A percentile compares a stretch with the other conserved stretches of the same genome.
Evolutionary conservation across 805 yeast genomes (phyloP).

Genomic region (Pichia thaimueangensis): DNA sequence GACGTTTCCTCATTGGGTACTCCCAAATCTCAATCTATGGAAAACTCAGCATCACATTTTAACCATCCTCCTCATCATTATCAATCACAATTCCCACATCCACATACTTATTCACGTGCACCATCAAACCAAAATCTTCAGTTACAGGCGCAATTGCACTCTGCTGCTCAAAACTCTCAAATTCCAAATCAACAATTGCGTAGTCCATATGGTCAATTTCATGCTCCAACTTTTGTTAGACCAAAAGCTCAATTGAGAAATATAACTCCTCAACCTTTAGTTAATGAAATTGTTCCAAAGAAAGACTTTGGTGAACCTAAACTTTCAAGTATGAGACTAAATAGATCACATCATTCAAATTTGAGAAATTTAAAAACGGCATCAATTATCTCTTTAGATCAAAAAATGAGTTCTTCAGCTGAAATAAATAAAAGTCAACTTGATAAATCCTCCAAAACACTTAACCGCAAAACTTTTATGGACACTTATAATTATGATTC

Average conservation of each 20-base stretch:
- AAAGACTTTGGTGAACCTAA: slow-evolving; percentile 10
- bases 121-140: not conserved
- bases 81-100: no score
- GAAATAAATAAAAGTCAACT: not conserved
- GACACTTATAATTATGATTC: slow-evolving; percentile 8
- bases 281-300: slow-evolving; percentile 7
- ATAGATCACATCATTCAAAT: slow-evolving; percentile 9
- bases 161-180: not conserved
- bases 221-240: slow-evolving; percentile 18
- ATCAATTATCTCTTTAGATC: slow-evolving; percentile 5
- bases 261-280: slow-evolving; percentile 8
- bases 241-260: slow-evolving; percentile 20
- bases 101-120: not conserved
- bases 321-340: slow-evolving; percentile 16
- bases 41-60: not conserved
- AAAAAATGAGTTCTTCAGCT: not conserved
- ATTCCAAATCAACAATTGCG: not conserved
- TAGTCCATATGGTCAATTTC: slow-evolving; percentile 2
- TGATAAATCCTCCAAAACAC: not conserved
- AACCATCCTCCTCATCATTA: not conserved
- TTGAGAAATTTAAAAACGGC: slow-evolving; percentile 10
- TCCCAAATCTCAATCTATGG: no score
- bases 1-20: slow-evolving; percentile 3
- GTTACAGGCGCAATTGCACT: no score
- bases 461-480: slow-evolving; percentile 4